Evolutionary conservation across 2,329 filamentous ascomycete genomes (phyloP).

Genomic region (Aspergillus tamarii): DNA sequence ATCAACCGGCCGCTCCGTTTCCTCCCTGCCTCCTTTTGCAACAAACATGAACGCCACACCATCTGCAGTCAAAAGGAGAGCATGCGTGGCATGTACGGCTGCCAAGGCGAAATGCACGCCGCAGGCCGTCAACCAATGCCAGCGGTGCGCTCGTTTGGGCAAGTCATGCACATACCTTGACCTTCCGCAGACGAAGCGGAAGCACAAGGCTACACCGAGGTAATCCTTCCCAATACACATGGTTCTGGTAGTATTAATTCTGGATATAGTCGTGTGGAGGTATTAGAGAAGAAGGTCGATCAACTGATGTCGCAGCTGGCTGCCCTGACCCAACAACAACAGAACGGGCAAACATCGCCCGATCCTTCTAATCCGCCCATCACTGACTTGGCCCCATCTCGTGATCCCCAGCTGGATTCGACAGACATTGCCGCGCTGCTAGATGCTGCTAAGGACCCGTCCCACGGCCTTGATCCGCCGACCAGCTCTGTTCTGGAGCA

Average conservation of each 20-base stretch:
- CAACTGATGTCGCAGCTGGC: neutral
- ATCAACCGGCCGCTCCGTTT: neutral
- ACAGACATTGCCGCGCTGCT: neutral
- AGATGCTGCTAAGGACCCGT: neutral
- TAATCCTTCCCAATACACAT: neutral
- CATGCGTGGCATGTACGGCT: conserved; percentile 27
- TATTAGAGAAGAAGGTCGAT: neutral
- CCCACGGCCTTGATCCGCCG: neutral
- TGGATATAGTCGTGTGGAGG: neutral
- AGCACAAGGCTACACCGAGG: neutral
- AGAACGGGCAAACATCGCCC: neutral
- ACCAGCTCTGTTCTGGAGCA: neutral
- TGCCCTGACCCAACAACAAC: neutral
- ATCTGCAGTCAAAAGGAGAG: conserved; percentile 23
- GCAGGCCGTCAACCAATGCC: conserved; percentile 22
- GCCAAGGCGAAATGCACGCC: conserved; percentile 31
- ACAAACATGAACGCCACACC: neutral
- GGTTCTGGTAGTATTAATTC: neutral
- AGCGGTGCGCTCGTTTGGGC: conserved; percentile 17
- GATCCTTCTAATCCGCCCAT: neutral
- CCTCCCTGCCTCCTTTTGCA: neutral
- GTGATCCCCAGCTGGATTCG: neutral
- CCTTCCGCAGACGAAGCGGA: neutral
- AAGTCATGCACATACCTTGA: neutral
- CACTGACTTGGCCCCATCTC: neutral